Evolutionary conservation across 768 basidiomycete genomes (phyloP), one percentile per base, ranked within the genome.

Genomic region (Cytidiella melzeri): DNA sequence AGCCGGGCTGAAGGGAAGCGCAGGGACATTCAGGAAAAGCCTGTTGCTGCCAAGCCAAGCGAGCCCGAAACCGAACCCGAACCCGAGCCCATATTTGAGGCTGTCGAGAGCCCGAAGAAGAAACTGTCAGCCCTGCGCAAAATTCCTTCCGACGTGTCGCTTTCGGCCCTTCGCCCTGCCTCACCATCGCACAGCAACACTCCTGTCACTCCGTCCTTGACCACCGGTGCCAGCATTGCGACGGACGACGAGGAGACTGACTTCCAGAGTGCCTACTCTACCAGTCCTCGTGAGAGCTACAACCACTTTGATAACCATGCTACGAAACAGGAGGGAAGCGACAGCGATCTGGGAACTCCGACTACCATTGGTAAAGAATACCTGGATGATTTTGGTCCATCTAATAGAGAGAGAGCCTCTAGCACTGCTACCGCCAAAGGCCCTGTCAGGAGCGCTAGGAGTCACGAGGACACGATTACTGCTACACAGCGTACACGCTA

Each of bases 261-360:
- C 59, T 92, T 91, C 64, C 87, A 90, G 67, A 91, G 88, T 55
- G 89, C 89, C 27, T 89, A 86, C 64, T 89, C 87, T 4, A 68
- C 78, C 3, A 87, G 85, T 59, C 85, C 87, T 11, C 77, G 84
- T 1, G 77, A 69, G 40, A 87, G 84, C 60, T 81, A 79, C 55
- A 76, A 73, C 37, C 78, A 76, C 59, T 72, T 74, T 41, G 63
- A 68, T 47, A 53, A 48, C 37, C 43, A 45, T 37, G 25, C 23
- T 13, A 42, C 24, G 20, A 54, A 48, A 49, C 57, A 43, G 20
- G 51, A 55, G 18, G 36, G 15, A 6, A 45, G 42, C 40, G 53
- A 53, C 43, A 52, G 53, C 47, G 57, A 61, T 12, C 48, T 55
- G 34, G 57, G 55, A 13, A 64, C 62, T 26, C 62, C 62, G n/a